Evolutionary conservation across 169 alveolate species (phyloP).

Genomic region (Plasmodium yoelii): DNA sequence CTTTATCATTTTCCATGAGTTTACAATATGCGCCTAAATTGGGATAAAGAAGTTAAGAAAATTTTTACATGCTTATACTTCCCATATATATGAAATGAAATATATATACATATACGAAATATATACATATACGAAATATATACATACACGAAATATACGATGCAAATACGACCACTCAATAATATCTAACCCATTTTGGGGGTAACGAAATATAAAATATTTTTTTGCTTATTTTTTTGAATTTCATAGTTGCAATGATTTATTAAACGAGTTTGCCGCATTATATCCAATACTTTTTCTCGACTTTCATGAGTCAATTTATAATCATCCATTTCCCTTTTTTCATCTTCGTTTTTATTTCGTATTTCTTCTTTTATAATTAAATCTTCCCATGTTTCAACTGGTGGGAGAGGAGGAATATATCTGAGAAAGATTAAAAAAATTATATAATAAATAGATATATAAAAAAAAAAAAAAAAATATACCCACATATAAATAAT

Average conservation of each 20-base stretch:
- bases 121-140: too few relatives aligned
- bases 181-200: slow-evolving; percentile 68
- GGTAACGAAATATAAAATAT: slow-evolving; percentile 67
- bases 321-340: slow-evolving; percentile 54
- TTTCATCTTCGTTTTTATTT: slow-evolving; percentile 51
- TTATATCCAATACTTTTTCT: slow-evolving; percentile 68
- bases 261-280: slow-evolving; percentile 68
- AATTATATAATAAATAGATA: not conserved
- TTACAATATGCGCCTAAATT: slow-evolving; percentile 69
- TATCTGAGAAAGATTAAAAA: slow-evolving; percentile 9
- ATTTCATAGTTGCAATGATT: slow-evolving; percentile 75
- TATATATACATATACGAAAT: not conserved
- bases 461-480: slow-evolving; percentile 6
- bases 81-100: not conserved
- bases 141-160: too few relatives aligned
- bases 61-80: not conserved
- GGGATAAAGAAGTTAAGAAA: not conserved
- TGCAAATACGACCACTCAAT: too few relatives aligned
- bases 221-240: slow-evolving; percentile 54
- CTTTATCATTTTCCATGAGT: slow-evolving; percentile 66
- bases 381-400: slow-evolving; percentile 77
- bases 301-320: slow-evolving; percentile 63
- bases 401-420: slow-evolving; percentile 74
- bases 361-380: slow-evolving; percentile 57
- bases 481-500: not conserved